Conservation (phyloP, 1,139 yeast genomes). For the Taphrina betulina region DNA sequence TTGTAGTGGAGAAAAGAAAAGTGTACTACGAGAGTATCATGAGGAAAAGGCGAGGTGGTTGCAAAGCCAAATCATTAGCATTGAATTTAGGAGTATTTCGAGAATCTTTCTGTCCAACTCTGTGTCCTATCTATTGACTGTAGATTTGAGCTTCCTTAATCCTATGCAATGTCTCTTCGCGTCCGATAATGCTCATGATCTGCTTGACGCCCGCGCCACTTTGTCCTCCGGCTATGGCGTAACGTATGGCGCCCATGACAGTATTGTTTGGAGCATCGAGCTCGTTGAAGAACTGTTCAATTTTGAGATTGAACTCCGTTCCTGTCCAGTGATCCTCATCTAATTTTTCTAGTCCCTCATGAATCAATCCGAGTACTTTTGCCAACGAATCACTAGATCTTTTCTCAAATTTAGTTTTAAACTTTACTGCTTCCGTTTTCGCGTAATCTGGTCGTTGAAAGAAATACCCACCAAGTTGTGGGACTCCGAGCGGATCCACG, state of each 20-base stretch:
- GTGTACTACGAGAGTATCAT: too few species aligned
- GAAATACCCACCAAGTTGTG: slow-evolving; percentile 21
- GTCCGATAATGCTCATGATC: slow-evolving; percentile 23
- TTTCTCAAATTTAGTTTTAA: slow-evolving; percentile 7
- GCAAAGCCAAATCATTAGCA: too few species aligned
- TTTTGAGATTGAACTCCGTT: slow-evolving; percentile 24
- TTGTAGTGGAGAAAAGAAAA: too few species aligned
- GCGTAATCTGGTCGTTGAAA: slow-evolving; percentile 14
- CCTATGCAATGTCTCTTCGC: slow-evolving; percentile 6
- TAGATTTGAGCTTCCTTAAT: neutral
- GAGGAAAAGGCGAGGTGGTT: too few species aligned
- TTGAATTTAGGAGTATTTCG: too few species aligned
- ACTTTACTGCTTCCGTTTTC: slow-evolving; percentile 12
- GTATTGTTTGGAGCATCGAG: slow-evolving; percentile 1
- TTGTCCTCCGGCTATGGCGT: slow-evolving; percentile 26
- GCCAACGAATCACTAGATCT: neutral
- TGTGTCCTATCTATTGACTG: too few species aligned
- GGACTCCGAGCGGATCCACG: slow-evolving; percentile 27
- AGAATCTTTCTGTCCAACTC: too few species aligned
- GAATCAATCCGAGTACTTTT: neutral
- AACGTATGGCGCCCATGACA: slow-evolving; percentile 28
- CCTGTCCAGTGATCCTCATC: slow-evolving; percentile 12
- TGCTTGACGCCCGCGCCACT: slow-evolving; percentile 31
- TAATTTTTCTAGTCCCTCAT: neutral
- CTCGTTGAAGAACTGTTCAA: slow-evolving; percentile 22